Conservation (phyloP, 345 rosid genomes). For the Toxicodendron radicans region DNA sequence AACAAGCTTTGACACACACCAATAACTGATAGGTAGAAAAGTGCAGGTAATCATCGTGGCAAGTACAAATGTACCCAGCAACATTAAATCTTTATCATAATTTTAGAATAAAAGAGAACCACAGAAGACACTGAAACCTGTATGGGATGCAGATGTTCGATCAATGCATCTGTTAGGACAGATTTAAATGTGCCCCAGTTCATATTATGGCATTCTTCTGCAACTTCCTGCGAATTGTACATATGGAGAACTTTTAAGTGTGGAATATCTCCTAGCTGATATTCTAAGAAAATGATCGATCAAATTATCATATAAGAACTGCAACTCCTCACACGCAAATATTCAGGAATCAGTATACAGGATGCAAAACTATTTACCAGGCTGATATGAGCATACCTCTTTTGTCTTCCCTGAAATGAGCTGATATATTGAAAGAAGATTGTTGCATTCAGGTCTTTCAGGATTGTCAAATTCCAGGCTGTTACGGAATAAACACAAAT, state of each 20-base stretch:
- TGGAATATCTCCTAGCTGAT: conserved; percentile 10
- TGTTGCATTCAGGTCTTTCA: conserved; percentile 91
- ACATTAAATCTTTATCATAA: neutral
- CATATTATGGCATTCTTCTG: conserved; percentile 71
- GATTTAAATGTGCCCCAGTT: conserved; percentile 82
- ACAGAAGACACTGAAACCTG: conserved; percentile 47
- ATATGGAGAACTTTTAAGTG: conserved; percentile 3
- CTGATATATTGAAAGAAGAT: conserved; percentile 87
- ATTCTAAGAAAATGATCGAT: neutral
- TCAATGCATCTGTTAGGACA: conserved; percentile 67
- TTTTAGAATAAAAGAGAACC: neutral
- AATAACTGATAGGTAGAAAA: conserved; percentile 4
- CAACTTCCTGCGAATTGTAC: conserved; percentile 60
- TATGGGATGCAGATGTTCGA: conserved; percentile 85
- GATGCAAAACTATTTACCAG: neutral
- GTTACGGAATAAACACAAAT: conserved; percentile 24
- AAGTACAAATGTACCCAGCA: conserved; percentile 5
- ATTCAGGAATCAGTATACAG: neutral
- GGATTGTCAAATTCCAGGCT: conserved; percentile 89
- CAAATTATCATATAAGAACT: neutral
- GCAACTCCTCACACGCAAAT: neutral
- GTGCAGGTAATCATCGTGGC: neutral
- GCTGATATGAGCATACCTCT: conserved; percentile 43
- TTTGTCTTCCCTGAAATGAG: conserved; percentile 80
- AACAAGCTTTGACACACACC: neutral